Percentiles rank a stretch among this genome's conserved stretches.
phyloP scores from a whole-genome alignment of 495 filamentous ascomycete species.

The Aspergillus leporis region DNA sequence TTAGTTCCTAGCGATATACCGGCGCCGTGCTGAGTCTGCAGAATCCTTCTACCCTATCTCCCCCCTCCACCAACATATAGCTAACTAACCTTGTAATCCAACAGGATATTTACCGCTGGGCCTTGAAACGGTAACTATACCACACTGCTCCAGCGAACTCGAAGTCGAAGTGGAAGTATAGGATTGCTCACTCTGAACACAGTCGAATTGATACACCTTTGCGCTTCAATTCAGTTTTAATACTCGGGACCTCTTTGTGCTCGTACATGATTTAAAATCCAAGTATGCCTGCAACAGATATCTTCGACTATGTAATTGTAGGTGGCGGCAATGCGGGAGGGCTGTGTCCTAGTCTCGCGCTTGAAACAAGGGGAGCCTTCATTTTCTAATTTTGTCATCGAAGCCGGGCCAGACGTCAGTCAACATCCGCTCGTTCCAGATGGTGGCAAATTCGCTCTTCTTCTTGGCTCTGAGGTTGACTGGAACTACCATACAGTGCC shows the following conservation, averaged over 20 bases:
- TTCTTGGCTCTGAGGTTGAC: slow-evolving; percentile 25
- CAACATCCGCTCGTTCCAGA: slow-evolving; percentile 20
- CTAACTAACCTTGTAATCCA: too few species aligned
- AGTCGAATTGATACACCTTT: too few species aligned
- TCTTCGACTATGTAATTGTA: slow-evolving; percentile 37
- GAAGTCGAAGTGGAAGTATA: too few species aligned
- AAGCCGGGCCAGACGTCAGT: slow-evolving; percentile 32
- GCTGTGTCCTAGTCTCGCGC: slow-evolving; percentile 29
- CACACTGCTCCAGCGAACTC: too few species aligned
- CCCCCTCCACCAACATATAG: too few species aligned
- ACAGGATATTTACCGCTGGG: too few species aligned
- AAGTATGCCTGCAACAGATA: not conserved
- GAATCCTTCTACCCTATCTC: too few species aligned
- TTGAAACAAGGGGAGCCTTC: slow-evolving; percentile 20
- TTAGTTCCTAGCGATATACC: too few species aligned
- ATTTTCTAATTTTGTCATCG: slow-evolving; percentile 31
- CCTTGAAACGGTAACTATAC: too few species aligned
- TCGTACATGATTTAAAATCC: not conserved
- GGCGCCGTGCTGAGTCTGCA: too few species aligned
- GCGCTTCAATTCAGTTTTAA: too few species aligned
- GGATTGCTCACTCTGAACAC: too few species aligned
- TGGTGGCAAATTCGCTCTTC: slow-evolving; percentile 4
- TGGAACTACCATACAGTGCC: slow-evolving; percentile 28
- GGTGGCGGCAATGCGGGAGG: slow-evolving; percentile 48
- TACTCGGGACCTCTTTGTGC: not conserved